Percentiles rank a stretch among this genome's conserved stretches.
Conservation (phyloP, 148 eudicot species). For the Vaccinium vitisidaea region DNA sequence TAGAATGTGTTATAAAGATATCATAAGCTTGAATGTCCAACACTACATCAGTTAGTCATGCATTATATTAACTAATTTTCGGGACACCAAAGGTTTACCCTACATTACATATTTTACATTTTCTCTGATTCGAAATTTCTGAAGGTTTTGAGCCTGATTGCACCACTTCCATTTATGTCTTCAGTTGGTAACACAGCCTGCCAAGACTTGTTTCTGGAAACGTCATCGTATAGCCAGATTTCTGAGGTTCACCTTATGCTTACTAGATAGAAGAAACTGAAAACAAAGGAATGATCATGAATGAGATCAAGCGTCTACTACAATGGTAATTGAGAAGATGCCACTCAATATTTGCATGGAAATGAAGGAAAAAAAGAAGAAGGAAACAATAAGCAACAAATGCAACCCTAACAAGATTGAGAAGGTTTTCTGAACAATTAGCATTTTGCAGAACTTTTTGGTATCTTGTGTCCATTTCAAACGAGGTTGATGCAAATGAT, state of each 20-base stretch:
- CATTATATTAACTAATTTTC: background rate
- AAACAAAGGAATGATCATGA: background rate
- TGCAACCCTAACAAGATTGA: background rate
- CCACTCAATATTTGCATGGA: background rate
- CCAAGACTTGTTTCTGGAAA: background rate
- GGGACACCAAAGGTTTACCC: background rate
- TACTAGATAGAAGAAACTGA: background rate
- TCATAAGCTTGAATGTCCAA: background rate
- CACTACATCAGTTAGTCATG: background rate
- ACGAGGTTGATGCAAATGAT: background rate
- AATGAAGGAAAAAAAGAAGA: background rate
- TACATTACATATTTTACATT: background rate
- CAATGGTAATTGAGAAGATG: background rate
- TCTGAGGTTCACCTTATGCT: background rate
- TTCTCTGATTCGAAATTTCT: background rate
- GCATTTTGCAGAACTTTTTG: background rate
- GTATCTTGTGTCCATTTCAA: background rate
- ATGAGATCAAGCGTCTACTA: background rate
- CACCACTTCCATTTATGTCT: background rate
- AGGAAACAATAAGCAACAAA: background rate
- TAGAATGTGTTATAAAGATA: background rate
- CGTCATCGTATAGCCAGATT: background rate
- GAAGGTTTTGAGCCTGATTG: conserved; percentile 5
- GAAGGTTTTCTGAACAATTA: background rate
- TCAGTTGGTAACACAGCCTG: background rate